These are phyloP conservation scores for Musa itinerans DNA, from an alignment of 176 grass and related monocot species.

Conservation along the genomic window DNA sequence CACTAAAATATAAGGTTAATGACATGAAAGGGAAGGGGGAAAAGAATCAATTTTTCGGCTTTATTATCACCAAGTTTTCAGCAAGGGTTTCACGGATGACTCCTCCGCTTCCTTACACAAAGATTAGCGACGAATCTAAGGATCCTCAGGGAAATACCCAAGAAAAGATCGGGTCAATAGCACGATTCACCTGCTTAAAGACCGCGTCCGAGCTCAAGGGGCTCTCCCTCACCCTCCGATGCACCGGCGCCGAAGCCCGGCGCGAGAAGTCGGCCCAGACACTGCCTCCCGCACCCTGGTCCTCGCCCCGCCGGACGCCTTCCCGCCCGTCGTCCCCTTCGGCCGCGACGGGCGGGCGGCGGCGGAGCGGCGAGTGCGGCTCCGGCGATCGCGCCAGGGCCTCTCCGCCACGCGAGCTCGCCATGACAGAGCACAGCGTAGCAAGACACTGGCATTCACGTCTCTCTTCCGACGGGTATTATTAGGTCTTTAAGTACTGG, in stretches of 20 bases:
- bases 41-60: not conserved
- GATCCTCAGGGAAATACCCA: not conserved
- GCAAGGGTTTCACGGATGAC: not conserved
- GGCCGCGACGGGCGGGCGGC: not conserved
- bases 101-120: not conserved
- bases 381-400: constrained; percentile 11
- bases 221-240: constrained; percentile 70
- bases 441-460: no score
- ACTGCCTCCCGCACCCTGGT: not conserved
- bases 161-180: not conserved
- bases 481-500: no score
- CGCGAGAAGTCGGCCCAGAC: constrained; percentile 2
- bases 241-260: constrained; percentile 63
- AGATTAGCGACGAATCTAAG: not conserved
- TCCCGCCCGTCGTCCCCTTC: not conserved
- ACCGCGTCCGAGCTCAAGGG: constrained; percentile 82
- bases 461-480: no score
- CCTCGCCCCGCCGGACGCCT: not conserved
- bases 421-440: not conserved
- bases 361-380: not conserved
- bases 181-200: constrained; percentile 56
- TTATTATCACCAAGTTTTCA: not conserved
- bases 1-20: not conserved
- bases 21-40: not conserved
- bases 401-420: not conserved